These are phyloP conservation scores for Trypanosoma boissoni DNA, from an alignment of 208 protist genomes.

Conservation along the genomic window DNA sequence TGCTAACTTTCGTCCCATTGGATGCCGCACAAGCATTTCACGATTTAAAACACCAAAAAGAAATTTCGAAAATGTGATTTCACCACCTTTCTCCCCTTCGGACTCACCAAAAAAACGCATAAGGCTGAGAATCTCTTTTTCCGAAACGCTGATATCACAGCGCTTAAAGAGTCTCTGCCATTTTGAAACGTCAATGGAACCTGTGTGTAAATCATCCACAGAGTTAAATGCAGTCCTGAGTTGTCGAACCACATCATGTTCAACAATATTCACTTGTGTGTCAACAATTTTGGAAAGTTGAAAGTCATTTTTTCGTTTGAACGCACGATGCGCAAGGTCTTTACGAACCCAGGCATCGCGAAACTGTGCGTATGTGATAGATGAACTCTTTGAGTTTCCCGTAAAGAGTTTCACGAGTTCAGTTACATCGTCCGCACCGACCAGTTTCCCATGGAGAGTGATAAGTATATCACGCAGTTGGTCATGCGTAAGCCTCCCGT, in stretches of 20 bases:
- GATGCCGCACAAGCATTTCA: conserved; percentile 82
- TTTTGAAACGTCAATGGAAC: conserved; percentile 66
- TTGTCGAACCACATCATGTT: conserved; percentile 74
- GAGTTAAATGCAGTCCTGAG: conserved; percentile 80
- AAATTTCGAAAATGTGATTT: conserved; percentile 85
- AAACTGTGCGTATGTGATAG: conserved; percentile 81
- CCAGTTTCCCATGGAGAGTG: conserved; percentile 56
- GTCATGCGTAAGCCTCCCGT: conserved; percentile 73
- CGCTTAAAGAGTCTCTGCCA: conserved; percentile 68
- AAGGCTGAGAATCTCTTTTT: conserved; percentile 65
- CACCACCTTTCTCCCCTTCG: conserved; percentile 21
- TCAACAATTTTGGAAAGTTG: conserved; percentile 81
- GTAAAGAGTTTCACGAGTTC: conserved; percentile 81
- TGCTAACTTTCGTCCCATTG: conserved; percentile 73
- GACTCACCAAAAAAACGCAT: conserved; percentile 77
- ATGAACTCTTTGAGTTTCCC: conserved; percentile 39
- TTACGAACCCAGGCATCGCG: conserved; percentile 81
- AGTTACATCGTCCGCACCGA: conserved; percentile 51
- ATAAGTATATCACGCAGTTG: conserved; percentile 86
- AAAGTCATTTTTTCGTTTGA: conserved; percentile 64
- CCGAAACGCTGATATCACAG: conserved; percentile 46
- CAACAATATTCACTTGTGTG: conserved; percentile 70
- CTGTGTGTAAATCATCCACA: conserved; percentile 80
- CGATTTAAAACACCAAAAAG: conserved; percentile 70
- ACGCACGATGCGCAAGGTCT: conserved; percentile 61